These are phyloP conservation scores for Austroboletus eburneus DNA, from an alignment of 768 basidiomycete species.

Conservation along the genomic window DNA sequence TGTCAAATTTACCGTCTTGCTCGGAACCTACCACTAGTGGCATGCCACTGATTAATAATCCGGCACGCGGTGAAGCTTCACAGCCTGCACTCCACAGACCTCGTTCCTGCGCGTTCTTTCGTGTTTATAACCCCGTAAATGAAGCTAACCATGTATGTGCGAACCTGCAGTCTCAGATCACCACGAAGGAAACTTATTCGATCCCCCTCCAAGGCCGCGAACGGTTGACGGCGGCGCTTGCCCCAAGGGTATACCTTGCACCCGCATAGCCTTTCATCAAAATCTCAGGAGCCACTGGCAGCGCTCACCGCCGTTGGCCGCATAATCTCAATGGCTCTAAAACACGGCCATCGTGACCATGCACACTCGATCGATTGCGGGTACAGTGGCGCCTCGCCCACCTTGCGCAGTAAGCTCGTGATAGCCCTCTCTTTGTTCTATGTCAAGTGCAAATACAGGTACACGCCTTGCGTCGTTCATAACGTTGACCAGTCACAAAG, in stretches of 20 bases:
- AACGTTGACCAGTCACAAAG: no score
- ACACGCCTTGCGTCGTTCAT: no score
- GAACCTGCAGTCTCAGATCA: no score
- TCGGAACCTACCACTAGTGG: conserved; percentile 3
- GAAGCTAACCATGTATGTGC: background rate
- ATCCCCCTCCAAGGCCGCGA: background rate
- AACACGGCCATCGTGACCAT: background rate
- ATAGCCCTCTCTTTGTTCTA: background rate
- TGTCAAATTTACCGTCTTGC: conserved; percentile 1
- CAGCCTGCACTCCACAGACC: background rate
- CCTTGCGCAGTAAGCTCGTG: background rate
- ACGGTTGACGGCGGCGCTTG: conserved; percentile 5
- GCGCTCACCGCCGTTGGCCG: background rate
- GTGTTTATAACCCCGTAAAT: conserved; percentile 9
- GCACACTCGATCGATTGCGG: background rate
- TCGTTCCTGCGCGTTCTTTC: conserved; percentile 7
- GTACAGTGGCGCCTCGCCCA: background rate
- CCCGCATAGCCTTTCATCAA: conserved; percentile 8
- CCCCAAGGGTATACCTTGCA: background rate
- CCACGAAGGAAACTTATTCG: background rate
- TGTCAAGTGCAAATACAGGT: conserved; percentile 3
- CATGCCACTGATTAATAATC: background rate
- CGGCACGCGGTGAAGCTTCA: conserved; percentile 3
- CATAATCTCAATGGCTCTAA: background rate
- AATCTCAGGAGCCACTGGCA: no score